phyloP scores from a whole-genome alignment of 192 early-diverging fungal species.

The Kickxella alabastrina region DNA sequence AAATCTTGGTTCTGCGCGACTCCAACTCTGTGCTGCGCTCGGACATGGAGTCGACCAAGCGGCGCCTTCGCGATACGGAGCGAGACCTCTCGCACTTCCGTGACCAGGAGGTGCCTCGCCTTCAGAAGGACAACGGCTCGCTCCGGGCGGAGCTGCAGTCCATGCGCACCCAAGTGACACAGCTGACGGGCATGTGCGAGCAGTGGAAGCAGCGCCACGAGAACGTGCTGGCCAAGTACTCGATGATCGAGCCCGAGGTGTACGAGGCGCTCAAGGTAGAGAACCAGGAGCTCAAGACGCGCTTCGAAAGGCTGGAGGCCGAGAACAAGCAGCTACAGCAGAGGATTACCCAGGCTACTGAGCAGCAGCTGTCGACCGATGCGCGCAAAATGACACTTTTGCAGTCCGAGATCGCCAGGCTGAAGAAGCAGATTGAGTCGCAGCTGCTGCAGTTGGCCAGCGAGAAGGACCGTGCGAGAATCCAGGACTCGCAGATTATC shows the following conservation, averaged over 20 bases:
- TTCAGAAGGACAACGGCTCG: conserved; percentile 33
- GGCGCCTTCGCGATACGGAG: conserved; percentile 28
- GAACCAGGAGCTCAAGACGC: conserved; percentile 25
- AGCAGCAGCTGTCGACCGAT: conserved; percentile 11
- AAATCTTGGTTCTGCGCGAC: conserved; percentile 67
- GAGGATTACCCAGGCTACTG: background rate
- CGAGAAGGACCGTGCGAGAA: background rate
- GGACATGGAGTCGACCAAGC: conserved; percentile 46
- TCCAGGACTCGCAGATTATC: background rate
- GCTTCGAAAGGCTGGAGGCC: conserved; percentile 5
- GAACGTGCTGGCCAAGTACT: conserved; percentile 72
- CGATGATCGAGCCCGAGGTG: conserved; percentile 78
- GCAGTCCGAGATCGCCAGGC: conserved; percentile 21
- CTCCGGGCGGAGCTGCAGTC: conserved; percentile 63
- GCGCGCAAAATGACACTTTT: background rate
- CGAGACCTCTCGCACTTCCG: conserved; percentile 53
- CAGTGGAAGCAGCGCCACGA: conserved; percentile 70
- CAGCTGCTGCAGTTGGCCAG: conserved; percentile 1
- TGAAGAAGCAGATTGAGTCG: conserved; percentile 11
- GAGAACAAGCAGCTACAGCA: conserved; percentile 12
- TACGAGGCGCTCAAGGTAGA: conserved; percentile 63
- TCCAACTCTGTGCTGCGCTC: conserved; percentile 70
- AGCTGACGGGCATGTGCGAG: conserved; percentile 59
- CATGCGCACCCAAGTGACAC: conserved; percentile 49
- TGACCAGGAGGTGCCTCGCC: conserved; percentile 53